Percentiles rank a stretch among this genome's conserved stretches.
phyloP scores from a whole-genome alignment of 306 rosid genomes.

The Cotoneaster glaucophyllus region DNA sequence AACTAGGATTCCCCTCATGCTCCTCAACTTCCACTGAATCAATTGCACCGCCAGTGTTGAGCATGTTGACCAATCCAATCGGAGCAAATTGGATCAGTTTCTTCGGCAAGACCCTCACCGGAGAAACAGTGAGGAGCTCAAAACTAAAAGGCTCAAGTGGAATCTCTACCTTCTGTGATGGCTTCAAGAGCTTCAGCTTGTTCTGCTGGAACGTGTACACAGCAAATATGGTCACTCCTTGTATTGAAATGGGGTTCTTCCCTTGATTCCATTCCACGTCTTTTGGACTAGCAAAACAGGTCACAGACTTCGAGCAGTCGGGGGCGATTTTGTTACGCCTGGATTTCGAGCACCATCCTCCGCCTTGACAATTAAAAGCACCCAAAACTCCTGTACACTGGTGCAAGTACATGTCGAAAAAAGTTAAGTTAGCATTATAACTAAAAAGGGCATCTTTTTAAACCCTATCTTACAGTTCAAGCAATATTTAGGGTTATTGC shows the following conservation, averaged over 20 bases:
- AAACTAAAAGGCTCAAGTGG: conserved; percentile 49
- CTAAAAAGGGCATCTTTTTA: not conserved
- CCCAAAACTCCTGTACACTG: conserved; percentile 68
- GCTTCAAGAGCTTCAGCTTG: conserved; percentile 44
- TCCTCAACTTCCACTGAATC: conserved; percentile 35
- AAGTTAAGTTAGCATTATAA: not conserved
- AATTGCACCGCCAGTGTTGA: conserved; percentile 63
- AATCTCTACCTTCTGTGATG: conserved; percentile 33
- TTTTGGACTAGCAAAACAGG: conserved; percentile 43
- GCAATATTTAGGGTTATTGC: not conserved
- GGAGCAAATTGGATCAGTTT: conserved; percentile 44
- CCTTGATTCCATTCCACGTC: conserved; percentile 60
- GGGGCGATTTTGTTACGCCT: conserved; percentile 48
- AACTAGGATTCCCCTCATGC: not conserved
- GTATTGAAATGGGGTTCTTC: conserved; percentile 27
- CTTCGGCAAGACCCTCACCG: conserved; percentile 22
- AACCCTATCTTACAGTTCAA: not conserved
- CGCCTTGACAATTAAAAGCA: conserved; percentile 75
- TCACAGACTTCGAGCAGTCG: conserved; percentile 31
- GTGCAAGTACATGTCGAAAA: not conserved
- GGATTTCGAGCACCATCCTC: conserved; percentile 62
- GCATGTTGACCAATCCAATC: conserved; percentile 67
- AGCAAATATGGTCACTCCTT: conserved; percentile 42
- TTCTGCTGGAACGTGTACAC: conserved; percentile 41
- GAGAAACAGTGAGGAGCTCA: conserved; percentile 54